phyloP scores from a whole-genome alignment of 2,329 filamentous ascomycete species.

The Cytospora schulzeri region DNA sequence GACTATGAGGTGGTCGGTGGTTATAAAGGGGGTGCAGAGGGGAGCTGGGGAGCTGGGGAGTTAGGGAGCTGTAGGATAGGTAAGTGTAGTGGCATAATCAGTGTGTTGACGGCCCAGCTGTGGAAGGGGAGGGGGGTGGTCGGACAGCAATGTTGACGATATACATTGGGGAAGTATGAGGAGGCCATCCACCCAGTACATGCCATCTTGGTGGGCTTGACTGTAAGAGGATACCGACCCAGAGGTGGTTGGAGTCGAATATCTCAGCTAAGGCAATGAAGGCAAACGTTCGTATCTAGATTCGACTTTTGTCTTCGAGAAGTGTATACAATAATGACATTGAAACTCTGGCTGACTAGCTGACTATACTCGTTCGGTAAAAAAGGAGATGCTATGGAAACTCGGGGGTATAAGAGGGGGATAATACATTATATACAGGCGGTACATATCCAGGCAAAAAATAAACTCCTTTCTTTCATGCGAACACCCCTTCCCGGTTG shows the following conservation, averaged over 20 bases:
- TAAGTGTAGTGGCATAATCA: no score
- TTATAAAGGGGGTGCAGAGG: no score
- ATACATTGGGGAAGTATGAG: no score
- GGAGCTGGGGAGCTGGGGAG: no score
- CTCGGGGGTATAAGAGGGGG: conserved; percentile 21
- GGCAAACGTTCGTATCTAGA: background rate
- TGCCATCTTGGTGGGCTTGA: background rate
- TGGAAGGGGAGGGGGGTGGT: no score
- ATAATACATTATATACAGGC: conserved; percentile 22
- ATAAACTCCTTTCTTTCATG: conserved; percentile 8
- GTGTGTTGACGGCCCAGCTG: no score
- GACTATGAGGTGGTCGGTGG: no score
- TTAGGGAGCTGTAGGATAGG: no score
- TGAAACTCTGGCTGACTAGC: conserved; percentile 9
- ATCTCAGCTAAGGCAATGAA: background rate
- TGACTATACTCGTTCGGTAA: conserved; percentile 11
- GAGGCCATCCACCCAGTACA: no score
- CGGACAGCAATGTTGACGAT: no score
- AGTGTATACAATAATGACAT: background rate
- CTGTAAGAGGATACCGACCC: background rate
- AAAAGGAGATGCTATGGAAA: conserved; percentile 10
- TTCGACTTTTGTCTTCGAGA: background rate
- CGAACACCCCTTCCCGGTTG: conserved; percentile 1
- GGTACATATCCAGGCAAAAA: conserved; percentile 14
- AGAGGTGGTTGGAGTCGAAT: background rate